A percentile compares a stretch with the other conserved stretches of the same genome.
Evolutionary conservation across 306 rosid species (phyloP).

Genomic region (Medicago arabica): DNA sequence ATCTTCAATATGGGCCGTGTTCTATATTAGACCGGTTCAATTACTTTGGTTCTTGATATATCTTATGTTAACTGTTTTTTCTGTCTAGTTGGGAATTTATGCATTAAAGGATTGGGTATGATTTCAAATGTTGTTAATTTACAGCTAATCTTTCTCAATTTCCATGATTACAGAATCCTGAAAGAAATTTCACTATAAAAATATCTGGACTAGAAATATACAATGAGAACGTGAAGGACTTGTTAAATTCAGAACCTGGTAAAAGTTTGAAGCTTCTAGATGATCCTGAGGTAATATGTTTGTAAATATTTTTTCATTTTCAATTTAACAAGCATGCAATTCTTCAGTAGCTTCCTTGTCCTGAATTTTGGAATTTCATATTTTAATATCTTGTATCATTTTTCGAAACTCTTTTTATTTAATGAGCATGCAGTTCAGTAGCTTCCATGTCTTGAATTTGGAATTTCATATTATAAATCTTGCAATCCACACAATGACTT

Average conservation of each 20-base stretch:
- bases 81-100: constrained; percentile 27
- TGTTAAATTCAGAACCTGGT: constrained; percentile 89
- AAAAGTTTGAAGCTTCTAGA: constrained; percentile 90
- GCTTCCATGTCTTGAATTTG: constrained; percentile 19
- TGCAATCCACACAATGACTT: not conserved
- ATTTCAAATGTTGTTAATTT: constrained; percentile 7
- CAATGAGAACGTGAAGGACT: constrained; percentile 94
- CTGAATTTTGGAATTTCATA: constrained; percentile 32
- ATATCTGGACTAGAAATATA: constrained; percentile 98
- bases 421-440: not conserved
- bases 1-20: not conserved
- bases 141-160: constrained; percentile 35
- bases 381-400: constrained; percentile 14
- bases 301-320: not conserved
- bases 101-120: not conserved
- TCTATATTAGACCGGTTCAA: not conserved
- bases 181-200: constrained; percentile 81
- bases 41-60: constrained; percentile 14
- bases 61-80: not conserved
- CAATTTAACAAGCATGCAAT: not conserved
- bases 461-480: constrained; percentile 19
- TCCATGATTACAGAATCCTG: constrained; percentile 72
- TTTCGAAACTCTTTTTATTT: not conserved
- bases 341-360: not conserved
- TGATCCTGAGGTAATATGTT: constrained; percentile 85